phyloP scores from a whole-genome alignment of 2,329 filamentous ascomycete species.

The Pyrenophora graminea region DNA sequence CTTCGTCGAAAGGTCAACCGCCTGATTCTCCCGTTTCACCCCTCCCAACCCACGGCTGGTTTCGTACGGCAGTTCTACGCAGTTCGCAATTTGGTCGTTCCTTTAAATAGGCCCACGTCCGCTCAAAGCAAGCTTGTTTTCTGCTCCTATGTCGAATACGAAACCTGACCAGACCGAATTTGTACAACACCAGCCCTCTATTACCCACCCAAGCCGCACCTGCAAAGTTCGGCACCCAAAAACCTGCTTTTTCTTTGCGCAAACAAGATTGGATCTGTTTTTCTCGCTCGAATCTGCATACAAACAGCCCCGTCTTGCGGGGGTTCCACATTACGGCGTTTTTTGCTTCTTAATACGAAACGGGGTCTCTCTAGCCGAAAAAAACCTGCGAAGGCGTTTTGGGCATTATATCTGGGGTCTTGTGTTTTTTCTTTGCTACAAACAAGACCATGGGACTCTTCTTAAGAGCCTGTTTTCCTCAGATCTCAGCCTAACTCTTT shows the following conservation, averaged over 20 bases:
- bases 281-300: background rate
- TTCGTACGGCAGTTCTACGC: slow-evolving; percentile 17
- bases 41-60: slow-evolving; percentile 14
- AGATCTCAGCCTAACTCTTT: no score
- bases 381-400: background rate
- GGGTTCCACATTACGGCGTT: slow-evolving; percentile 1
- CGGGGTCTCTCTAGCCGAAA: slow-evolving; percentile 1
- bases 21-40: slow-evolving; percentile 1
- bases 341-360: background rate
- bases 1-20: slow-evolving; percentile 26
- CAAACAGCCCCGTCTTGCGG: background rate
- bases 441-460: no score
- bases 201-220: background rate
- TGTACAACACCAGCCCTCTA: slow-evolving; percentile 1
- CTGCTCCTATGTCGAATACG: background rate
- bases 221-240: slow-evolving; percentile 12
- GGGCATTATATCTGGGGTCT: no score
- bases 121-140: no score
- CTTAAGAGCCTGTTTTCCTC: no score
- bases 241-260: slow-evolving; percentile 5
- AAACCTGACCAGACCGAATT: background rate
- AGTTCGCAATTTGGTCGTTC: slow-evolving; percentile 27
- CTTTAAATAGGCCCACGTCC: slow-evolving; percentile 47
- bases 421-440: no score
- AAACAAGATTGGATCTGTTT: slow-evolving; percentile 5